Base-by-base conservation (phyloP, 164 flowering plant genomes). In the Pachysandra terminalis region DNA sequence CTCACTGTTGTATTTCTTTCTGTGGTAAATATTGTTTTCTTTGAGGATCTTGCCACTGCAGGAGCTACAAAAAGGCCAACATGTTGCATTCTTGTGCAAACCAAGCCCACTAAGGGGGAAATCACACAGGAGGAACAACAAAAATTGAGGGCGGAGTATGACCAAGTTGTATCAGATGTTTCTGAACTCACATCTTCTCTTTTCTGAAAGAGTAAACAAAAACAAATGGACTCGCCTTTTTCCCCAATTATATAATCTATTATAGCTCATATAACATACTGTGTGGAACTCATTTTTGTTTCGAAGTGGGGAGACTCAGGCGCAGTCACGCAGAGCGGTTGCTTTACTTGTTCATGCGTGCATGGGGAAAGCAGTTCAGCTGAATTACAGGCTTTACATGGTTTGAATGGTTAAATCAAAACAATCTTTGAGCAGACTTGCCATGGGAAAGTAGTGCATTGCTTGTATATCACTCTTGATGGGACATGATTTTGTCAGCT, bases 11-110 rank as follows among this genome's bases (percentile, higher is more conserved):
- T 56, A 12, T 56, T 32, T 8, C 13, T 15, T 56, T 10, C 5
- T 56, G 26, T 45, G 51, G 6, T 12, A 21, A 19, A 21, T 63
- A 58, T 66, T 58, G 45, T 51, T 40, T 61, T 70, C 67, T 27
- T 84, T n/a, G n/a, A 94, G 96, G 98, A 94, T 74, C 95, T 94
- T 69, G 98, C 98, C 8, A 86, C 79, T 77, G 98, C 97, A 9
- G 97, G 96, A 56, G 81, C 91, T 19, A 91, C 98, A 22, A 88
- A 91, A 87, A 84, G 97, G 78, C 97, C 98, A 27, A 91, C 98
- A 0, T 90, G 98, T 75, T 94, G 98, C 70, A 88, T 94, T 27
- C 71, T 94, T 72, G 95, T 94, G 75, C 73, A 75, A 67, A 84
- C 95, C 1, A 87, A 91, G 79, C 98, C 98, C 15, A 61, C 79